Percentiles rank a stretch among this genome's conserved stretches.
Conservation (phyloP, 805 yeast species). For the Cyberlindnera misumaiensis region DNA sequence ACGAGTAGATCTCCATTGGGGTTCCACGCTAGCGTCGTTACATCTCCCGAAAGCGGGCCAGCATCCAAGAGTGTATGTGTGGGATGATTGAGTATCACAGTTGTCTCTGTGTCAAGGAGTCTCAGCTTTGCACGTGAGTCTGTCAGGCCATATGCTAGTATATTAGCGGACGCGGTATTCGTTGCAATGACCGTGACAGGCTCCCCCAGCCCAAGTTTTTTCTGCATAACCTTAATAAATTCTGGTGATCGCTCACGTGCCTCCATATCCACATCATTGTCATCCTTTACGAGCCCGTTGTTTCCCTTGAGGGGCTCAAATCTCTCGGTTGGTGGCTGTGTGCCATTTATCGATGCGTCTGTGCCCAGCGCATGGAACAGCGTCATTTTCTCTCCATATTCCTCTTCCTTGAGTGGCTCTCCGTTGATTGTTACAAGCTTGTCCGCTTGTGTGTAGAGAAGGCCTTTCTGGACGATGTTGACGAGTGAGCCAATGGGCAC, state of each 20-base stretch:
- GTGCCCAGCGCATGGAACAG: constrained; percentile 48
- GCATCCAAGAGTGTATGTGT: constrained; percentile 17
- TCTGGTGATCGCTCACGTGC: constrained; percentile 17
- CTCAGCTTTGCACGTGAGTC: constrained; percentile 41
- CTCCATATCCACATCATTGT: constrained; percentile 5
- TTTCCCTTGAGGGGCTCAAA: constrained; percentile 17
- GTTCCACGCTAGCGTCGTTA: constrained; percentile 51
- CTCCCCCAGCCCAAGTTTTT: constrained; percentile 30
- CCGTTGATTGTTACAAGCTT: constrained; percentile 38
- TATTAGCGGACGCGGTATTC: constrained; percentile 42
- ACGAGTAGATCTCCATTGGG: constrained; percentile 55
- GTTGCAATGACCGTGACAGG: constrained; percentile 44
- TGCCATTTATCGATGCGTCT: constrained; percentile 30
- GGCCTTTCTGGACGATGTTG: constrained; percentile 77
- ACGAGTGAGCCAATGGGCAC: constrained; percentile 81
- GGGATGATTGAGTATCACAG: constrained; percentile 27
- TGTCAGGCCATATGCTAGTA: constrained; percentile 50
- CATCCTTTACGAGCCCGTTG: neutral
- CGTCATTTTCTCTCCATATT: constrained; percentile 31
- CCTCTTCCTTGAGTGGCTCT: constrained; percentile 15
- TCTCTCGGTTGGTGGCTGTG: constrained; percentile 24
- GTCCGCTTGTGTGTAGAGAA: constrained; percentile 69
- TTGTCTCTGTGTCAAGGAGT: constrained; percentile 18
- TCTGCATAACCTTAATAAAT: constrained; percentile 31
- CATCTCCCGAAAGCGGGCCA: constrained; percentile 14